phyloP scores from a whole-genome alignment of 345 rosid species.

The Pelargonium nanum region DNA sequence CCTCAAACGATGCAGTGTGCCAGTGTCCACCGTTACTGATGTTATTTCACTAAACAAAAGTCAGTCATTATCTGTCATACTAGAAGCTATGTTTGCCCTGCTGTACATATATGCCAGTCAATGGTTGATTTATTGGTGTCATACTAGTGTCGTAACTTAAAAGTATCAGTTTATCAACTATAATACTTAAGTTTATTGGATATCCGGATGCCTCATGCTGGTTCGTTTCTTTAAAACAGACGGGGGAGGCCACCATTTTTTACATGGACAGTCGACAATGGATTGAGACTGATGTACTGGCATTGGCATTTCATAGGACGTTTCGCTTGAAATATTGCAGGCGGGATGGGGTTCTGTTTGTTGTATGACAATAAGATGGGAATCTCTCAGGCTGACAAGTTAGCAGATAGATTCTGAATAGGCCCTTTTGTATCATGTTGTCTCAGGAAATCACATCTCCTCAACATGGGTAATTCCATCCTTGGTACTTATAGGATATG shows the following conservation, averaged over 20 bases:
- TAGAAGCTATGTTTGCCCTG: not conserved
- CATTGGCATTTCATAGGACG: not conserved
- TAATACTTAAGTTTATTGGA: not conserved
- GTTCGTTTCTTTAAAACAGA: not conserved
- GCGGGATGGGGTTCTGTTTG: not conserved
- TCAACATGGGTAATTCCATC: no score
- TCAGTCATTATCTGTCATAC: not conserved
- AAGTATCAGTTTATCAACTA: no score
- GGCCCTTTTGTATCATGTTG: no score
- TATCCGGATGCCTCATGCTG: not conserved
- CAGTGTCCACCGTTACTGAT: no score
- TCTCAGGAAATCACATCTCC: not conserved
- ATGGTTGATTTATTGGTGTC: not conserved
- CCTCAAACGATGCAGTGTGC: no score
- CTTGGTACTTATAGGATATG: no score
- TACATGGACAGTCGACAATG: not conserved
- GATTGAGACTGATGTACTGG: not conserved
- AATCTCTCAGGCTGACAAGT: not conserved
- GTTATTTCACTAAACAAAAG: not conserved
- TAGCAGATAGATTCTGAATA: no score
- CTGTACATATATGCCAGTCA: not conserved
- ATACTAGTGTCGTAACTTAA: no score
- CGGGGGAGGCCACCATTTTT: not conserved
- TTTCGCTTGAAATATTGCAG: not conserved
- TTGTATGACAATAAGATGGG: not conserved